Evolutionary conservation across 306 rosid species (phyloP).

Genomic region (Calophaca sinica): DNA sequence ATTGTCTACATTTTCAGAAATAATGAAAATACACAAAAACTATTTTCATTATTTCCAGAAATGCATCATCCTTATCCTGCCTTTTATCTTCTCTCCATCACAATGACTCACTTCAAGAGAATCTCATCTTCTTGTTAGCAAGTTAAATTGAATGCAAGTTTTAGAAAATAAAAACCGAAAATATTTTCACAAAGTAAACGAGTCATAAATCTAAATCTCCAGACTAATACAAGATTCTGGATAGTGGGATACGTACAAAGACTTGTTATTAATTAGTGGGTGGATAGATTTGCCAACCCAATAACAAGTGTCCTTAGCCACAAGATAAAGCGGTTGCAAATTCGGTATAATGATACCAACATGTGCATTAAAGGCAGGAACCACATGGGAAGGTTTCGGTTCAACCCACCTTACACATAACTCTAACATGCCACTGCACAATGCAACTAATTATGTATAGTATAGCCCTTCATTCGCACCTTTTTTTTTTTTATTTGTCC

Average conservation of each 20-base stretch:
- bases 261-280: slow-evolving; percentile 48
- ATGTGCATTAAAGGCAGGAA: slow-evolving; percentile 65
- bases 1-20: too few relatives aligned
- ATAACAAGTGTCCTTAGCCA: slow-evolving; percentile 52
- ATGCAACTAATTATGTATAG: slow-evolving; percentile 35
- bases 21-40: too few relatives aligned
- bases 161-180: too few relatives aligned
- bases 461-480: slow-evolving; percentile 11
- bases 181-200: too few relatives aligned
- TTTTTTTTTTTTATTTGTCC: neutral
- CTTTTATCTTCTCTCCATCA: too few relatives aligned
- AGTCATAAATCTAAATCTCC: too few relatives aligned
- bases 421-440: slow-evolving; percentile 35
- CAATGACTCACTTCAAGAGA: too few relatives aligned
- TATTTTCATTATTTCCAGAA: too few relatives aligned
- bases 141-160: too few relatives aligned
- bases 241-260: slow-evolving; percentile 42
- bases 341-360: slow-evolving; percentile 59
- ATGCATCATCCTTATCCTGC: too few relatives aligned
- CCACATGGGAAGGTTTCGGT: slow-evolving; percentile 62
- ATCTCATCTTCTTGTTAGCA: too few relatives aligned
- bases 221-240: slow-evolving; percentile 31
- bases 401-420: slow-evolving; percentile 53
- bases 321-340: slow-evolving; percentile 53
- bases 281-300: slow-evolving; percentile 48